Base-by-base conservation (phyloP, 2,329 filamentous ascomycete species). In the Pseudogymnoascus sp. region DNA sequence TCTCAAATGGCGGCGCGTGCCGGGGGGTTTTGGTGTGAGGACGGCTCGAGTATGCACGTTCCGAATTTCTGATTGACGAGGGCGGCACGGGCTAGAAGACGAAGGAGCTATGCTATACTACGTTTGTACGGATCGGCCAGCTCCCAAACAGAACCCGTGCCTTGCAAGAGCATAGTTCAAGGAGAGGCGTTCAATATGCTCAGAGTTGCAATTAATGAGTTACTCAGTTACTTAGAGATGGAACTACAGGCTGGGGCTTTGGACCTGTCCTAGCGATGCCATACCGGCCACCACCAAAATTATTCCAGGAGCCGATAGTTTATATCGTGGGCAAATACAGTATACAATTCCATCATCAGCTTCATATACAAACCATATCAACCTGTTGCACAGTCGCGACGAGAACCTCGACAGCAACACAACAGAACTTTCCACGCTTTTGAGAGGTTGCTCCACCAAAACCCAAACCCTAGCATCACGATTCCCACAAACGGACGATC, bases 401-500 rank as follows among this genome's bases (percentile, higher is more conserved):
- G n/a, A 28, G 23, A 48, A 48, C 23, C 23, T 48, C 18, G 41
- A 48, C 23, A 48, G 23, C n/a, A 48, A 48, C 41, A 15, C n/a
- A n/a, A n/a, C n/a, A n/a, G n/a, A n/a, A 23, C 39, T 26, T 6
- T 13, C 39, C 13, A 23, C 19, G 9, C 19, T 45, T 23, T 23
- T n/a, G 21, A 23, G 21, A 7, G 35, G 19, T 6, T 48, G 23
- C n/a, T 48, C 41, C 41, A 48, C 41, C 41, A 48, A 48, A 48
- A 48, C 5, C n/a, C 8, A 8, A 48, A 48, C 41, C 41, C 41
- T n/a, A 48, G 41, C 23, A 18, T 5, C 41, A 28, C 8, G 41
- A 48, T 48, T 48, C 41, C 41, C 41, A 48, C 41, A 48, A 48
- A 48, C n/a, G 41, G 41, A 48, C 23, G 41, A 48, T 28, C 23